Evolutionary conservation across 108 stramenopile species (phyloP), one percentile per base, ranked within the genome.

Genomic region (Asterionellopsis glacialis): DNA sequence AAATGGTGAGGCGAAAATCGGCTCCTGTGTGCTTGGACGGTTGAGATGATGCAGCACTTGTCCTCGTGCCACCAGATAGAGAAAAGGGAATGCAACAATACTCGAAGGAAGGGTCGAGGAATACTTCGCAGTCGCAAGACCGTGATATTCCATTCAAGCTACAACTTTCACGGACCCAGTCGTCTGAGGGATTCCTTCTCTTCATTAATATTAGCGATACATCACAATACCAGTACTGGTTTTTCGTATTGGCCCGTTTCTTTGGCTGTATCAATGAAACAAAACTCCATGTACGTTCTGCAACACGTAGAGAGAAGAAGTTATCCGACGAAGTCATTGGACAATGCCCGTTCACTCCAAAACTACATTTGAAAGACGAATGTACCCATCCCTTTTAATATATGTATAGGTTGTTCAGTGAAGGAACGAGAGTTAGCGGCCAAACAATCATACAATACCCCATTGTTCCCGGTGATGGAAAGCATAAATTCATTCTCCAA

Each of bases 241-340:
- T 50, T 7, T n/a, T 45, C 21, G 61, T 63, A 38, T 73, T 73
- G 16, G 72, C 49, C 18, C 72, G 59, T 21, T 73, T 73, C 60
- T 73, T 73, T 6, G 59, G 65, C 42, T 67, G 72, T 19, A 66
- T 42, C 7, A 73, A 12, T 14, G 72, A 67, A n/a, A 73, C 22
- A 26, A 62, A 67, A 23, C 66, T 66, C 27, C 53, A 67, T 25
- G 72, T 67, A 13, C 39, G 25, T 19, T 45, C 22, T 44, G 41
- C 15, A 25, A 53, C 41, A 15, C 45, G 39, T 9, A 67, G 24
- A 6, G n/a, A 33, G 48, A 44, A 73, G 10, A 59, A 21, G 7
- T n/a, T 13, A 11, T 45, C 9, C 5, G 70, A 71, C 10, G 63
- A 57, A 19, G 23, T 16, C 26, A 69, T 43, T 4, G 53, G 44